Evolutionary conservation across 2,329 filamentous ascomycete genomes (phyloP), one percentile per base, ranked within the genome.

Genomic region (Claviceps purpurea): DNA sequence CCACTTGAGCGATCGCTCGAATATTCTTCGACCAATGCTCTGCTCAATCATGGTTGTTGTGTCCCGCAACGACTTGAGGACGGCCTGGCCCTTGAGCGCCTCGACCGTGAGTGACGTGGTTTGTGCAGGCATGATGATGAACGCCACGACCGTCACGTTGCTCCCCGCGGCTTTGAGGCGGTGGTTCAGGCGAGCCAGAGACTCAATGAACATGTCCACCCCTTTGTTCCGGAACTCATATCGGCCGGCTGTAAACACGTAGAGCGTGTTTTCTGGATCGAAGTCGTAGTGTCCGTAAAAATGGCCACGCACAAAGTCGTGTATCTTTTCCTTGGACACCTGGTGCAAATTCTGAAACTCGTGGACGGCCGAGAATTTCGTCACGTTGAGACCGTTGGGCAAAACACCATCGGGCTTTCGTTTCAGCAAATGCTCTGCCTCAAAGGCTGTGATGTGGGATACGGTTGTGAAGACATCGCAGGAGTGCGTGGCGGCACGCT

Each of bases 201-300:
- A 93, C 70, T 98, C 93, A 60, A 98, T 95, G 69, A 97, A 98
- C 93, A 98, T 97, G 69, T 98, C 93, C 10, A 96, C 91, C 64
- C 93, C 93, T 72, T 98, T 98, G 66, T 98, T 98, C 58, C 93
- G 78, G 77, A 91, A 98, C 69, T 98, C 93, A 64, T 98, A 98
- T 56, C 93, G 86, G 55, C 93, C 93, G 6, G 93, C 87, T 3
- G 90, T 98, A 75, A 98, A 98, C 71, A 97, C 85, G 71, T 96
- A 98, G 39, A 98, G 79, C 0, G 93, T 98, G 69, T 97, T 95
- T 55, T 97, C 90, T 14, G 89, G 83, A 56, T 96, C 89, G 59
- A 97, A 97, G 65, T 98, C 90, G 66, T 95, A 94, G 71, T 97
- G 90, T 11, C 93, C 93, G 65, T 97, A 97, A 70, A 98, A 98